A percentile compares a stretch with the other conserved stretches of the same genome.
phyloP scores from a whole-genome alignment of 768 basidiomycete genomes.

The Gelatoporia subvermispora region DNA sequence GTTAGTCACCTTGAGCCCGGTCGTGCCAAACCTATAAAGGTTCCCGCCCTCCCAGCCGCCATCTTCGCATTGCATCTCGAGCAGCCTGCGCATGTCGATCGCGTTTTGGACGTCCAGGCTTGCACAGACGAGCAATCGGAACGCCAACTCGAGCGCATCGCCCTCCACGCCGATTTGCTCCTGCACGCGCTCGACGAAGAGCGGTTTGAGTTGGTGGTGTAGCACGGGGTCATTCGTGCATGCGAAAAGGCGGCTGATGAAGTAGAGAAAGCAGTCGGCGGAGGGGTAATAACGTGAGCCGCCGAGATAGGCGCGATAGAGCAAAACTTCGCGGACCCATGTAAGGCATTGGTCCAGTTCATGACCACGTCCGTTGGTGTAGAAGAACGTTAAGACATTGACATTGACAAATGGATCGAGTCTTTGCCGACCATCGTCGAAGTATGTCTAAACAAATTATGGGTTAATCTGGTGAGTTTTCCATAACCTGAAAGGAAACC shows the following conservation, averaged over 20 bases:
- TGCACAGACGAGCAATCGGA: constrained; percentile 46
- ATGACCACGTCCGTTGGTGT: constrained; percentile 41
- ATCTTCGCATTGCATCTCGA: constrained; percentile 46
- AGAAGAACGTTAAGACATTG: constrained; percentile 46
- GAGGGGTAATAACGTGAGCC: constrained; percentile 53
- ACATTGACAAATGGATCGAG: constrained; percentile 52
- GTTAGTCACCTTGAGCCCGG: constrained; percentile 47
- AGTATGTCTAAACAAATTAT: constrained; percentile 39
- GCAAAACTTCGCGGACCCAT: constrained; percentile 47
- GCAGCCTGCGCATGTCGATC: constrained; percentile 38
- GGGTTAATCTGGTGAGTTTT: neutral
- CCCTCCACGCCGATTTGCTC: constrained; percentile 47
- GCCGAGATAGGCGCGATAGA: constrained; percentile 48
- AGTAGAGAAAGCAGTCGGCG: constrained; percentile 49
- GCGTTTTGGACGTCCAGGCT: constrained; percentile 37
- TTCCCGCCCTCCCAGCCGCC: constrained; percentile 53
- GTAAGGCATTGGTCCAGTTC: constrained; percentile 40
- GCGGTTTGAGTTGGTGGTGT: constrained; percentile 31
- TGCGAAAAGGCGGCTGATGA: constrained; percentile 41
- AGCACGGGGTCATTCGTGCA: constrained; percentile 27
- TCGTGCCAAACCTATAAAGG: constrained; percentile 51
- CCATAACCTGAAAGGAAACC: neutral
- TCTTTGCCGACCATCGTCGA: constrained; percentile 44
- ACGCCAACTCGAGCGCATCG: constrained; percentile 51
- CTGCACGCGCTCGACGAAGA: constrained; percentile 40